Evolutionary conservation across 2,329 filamentous ascomycete species (phyloP).

Genomic region (Neurospora crassa): DNA sequence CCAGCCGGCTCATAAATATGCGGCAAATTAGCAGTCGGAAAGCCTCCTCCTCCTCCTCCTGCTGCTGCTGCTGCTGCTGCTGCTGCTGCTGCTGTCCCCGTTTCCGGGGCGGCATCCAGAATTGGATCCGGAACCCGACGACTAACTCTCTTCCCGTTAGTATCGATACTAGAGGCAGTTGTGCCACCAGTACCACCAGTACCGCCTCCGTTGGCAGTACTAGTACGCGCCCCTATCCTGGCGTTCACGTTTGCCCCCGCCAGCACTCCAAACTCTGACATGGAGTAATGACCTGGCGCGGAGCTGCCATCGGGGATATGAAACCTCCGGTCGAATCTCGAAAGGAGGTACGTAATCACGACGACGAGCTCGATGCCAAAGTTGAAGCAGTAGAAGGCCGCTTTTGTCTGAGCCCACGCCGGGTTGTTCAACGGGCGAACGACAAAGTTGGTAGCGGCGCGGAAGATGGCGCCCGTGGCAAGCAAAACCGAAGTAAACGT

Average conservation of each 20-base stretch:
- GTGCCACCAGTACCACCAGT: neutral
- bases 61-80: neutral
- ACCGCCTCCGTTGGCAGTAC: neutral
- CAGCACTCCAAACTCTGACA: slow-evolving; percentile 5
- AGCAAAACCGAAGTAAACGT: slow-evolving; percentile 49
- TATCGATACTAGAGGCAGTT: neutral
- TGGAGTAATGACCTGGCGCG: slow-evolving; percentile 41
- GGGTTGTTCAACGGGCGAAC: slow-evolving; percentile 40
- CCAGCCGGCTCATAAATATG: neutral
- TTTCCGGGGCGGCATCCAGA: neutral
- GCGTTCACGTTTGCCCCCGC: neutral
- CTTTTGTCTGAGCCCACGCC: slow-evolving; percentile 61
- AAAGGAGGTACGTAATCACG: slow-evolving; percentile 54
- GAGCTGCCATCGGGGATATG: slow-evolving; percentile 62
- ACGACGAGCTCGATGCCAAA: slow-evolving; percentile 65
- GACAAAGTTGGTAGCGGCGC: slow-evolving; percentile 49
- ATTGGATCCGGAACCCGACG: neutral
- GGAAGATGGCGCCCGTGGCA: slow-evolving; percentile 59
- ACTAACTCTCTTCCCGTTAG: neutral
- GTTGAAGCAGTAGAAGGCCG: slow-evolving; percentile 72
- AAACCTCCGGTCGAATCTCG: slow-evolving; percentile 67
- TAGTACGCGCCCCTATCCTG: neutral
- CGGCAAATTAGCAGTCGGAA: neutral
- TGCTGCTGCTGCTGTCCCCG: neutral
- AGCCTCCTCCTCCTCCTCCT: too few species aligned